Conservation (phyloP, 2,329 filamentous ascomycete genomes). For the Alternaria novae-zelandiae region DNA sequence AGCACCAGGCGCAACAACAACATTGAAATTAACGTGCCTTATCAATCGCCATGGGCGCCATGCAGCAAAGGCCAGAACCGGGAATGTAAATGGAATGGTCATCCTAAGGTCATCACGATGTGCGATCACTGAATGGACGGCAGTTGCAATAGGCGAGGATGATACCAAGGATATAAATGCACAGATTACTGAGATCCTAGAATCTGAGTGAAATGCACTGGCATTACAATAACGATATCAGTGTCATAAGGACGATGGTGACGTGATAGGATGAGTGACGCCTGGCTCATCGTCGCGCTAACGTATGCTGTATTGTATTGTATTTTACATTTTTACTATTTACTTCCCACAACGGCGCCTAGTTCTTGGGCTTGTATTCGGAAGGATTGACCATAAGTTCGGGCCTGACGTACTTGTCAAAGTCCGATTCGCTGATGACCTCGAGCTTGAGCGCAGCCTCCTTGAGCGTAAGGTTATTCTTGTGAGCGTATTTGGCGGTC, state of each 20-base stretch:
- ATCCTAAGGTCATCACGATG: too few relatives aligned
- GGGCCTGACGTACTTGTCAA: constrained; percentile 86
- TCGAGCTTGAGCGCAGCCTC: constrained; percentile 92
- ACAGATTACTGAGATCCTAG: neutral
- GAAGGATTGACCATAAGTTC: constrained; percentile 94
- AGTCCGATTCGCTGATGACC: constrained; percentile 85
- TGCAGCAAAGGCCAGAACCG: neutral
- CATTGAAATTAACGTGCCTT: fast-evolving
- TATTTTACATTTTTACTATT: neutral
- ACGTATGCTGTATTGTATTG: neutral
- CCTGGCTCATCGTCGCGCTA: neutral
- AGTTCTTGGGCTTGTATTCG: constrained; percentile 59
- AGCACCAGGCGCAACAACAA: neutral
- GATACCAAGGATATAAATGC: neutral
- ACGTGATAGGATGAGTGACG: too few relatives aligned
- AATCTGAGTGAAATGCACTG: neutral
- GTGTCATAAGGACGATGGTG: neutral
- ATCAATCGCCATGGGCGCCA: neutral
- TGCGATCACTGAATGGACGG: neutral
- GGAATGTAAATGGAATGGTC: neutral
- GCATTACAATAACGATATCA: neutral
- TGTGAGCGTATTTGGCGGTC: constrained; percentile 79
- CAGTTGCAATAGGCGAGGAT: neutral
- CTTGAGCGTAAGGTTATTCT: constrained; percentile 95
- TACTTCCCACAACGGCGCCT: neutral